phyloP scores from a whole-genome alignment of 1,284 basidiomycete species.

The Kwoniella shivajii region DNA sequence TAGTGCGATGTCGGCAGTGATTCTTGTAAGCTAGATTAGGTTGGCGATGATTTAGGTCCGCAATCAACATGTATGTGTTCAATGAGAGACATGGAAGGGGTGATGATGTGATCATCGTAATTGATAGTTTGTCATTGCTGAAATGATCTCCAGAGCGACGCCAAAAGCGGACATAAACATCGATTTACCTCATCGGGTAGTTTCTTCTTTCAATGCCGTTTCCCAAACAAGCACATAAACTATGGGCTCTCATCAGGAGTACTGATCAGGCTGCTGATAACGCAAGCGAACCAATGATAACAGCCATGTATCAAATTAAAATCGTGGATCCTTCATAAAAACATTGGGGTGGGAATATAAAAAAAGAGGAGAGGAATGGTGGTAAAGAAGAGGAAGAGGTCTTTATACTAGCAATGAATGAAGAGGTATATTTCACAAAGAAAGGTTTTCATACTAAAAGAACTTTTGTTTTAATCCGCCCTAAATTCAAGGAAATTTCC shows the following conservation, averaged over 20 bases:
- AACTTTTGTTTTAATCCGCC: background rate
- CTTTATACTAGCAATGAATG: background rate
- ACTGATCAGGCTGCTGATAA: too few species aligned
- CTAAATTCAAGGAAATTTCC: background rate
- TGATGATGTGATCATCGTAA: background rate
- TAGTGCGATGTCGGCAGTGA: too few species aligned
- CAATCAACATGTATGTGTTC: too few species aligned
- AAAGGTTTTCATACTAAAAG: background rate
- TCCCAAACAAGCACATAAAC: too few species aligned
- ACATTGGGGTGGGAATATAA: background rate
- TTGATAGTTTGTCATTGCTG: background rate
- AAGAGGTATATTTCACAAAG: slow-evolving; percentile 2
- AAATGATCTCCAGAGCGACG: background rate
- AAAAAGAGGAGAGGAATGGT: background rate
- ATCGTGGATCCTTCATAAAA: slow-evolving; percentile 8
- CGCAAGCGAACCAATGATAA: too few species aligned
- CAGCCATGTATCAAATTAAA: too few species aligned
- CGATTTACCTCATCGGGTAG: slow-evolving; percentile 1
- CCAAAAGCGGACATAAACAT: background rate
- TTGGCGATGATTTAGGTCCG: too few species aligned
- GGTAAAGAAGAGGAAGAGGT: background rate
- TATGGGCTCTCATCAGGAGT: too few species aligned
- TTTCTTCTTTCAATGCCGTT: too few species aligned
- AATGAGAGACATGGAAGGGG: too few species aligned
- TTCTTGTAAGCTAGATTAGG: background rate